These are phyloP conservation scores for Trichomonas gallinae DNA, from an alignment of 208 protist genomes.

Conservation along the genomic window DNA sequence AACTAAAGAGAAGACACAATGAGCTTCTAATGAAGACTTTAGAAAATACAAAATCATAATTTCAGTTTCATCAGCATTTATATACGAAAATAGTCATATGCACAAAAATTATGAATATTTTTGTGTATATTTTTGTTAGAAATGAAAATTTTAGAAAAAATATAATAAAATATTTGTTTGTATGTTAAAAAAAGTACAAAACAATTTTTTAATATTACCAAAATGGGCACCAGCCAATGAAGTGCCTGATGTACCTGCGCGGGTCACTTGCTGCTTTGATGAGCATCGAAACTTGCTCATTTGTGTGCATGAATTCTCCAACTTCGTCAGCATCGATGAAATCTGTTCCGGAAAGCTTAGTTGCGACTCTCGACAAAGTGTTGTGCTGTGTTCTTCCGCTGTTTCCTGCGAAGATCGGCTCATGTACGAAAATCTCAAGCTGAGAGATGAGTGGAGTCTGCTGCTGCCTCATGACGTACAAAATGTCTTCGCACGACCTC, in stretches of 20 bases:
- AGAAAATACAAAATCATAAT: too few relatives aligned
- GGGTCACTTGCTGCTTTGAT: neutral
- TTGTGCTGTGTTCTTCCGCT: neutral
- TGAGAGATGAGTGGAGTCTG: slow-evolving; percentile 31
- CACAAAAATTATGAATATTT: too few relatives aligned
- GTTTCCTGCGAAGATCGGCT: slow-evolving; percentile 30
- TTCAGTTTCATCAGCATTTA: too few relatives aligned
- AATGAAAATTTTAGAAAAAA: too few relatives aligned
- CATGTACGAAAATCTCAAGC: slow-evolving; percentile 36
- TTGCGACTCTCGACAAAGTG: neutral
- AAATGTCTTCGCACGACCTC: slow-evolving; percentile 53
- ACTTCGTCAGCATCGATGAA: neutral
- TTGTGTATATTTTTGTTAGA: too few relatives aligned
- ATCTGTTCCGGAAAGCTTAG: neutral
- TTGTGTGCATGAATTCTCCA: neutral
- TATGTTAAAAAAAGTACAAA: neutral
- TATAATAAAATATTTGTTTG: too few relatives aligned
- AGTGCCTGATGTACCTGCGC: neutral
- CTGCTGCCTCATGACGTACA: slow-evolving; percentile 26
- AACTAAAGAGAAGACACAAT: too few relatives aligned
- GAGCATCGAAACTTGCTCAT: neutral
- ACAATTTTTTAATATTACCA: neutral
- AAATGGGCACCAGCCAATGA: neutral
- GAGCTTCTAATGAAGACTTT: too few relatives aligned
- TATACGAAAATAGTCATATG: too few relatives aligned